Percentiles rank a stretch among this genome's conserved stretches.
Conservation (phyloP, 306 rosid species). For the Quercus aquifolioides region DNA sequence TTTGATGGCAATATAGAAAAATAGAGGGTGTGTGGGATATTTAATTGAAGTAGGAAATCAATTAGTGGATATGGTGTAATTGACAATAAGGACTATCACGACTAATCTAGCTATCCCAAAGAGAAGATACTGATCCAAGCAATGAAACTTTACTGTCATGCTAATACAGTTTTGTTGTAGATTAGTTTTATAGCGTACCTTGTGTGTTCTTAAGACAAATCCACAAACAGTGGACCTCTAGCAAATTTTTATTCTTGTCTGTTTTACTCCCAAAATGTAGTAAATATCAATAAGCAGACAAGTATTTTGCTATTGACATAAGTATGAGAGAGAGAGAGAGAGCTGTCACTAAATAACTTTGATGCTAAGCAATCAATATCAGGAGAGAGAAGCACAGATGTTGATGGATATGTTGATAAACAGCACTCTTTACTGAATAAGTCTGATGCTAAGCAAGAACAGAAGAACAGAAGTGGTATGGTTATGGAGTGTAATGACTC, state of each 20-base stretch:
- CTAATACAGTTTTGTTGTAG: neutral
- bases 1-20: neutral
- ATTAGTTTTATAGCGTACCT: neutral
- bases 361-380: no score
- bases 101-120: neutral
- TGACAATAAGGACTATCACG: neutral
- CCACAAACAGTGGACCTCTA: neutral
- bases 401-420: neutral
- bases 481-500: neutral
- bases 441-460: neutral
- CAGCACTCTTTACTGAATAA: neutral
- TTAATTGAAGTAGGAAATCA: neutral
- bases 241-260: neutral
- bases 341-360: no score
- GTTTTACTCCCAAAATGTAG: neutral
- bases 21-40: neutral
- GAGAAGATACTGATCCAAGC: neutral
- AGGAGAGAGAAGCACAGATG: neutral
- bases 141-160: neutral
- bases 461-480: neutral
- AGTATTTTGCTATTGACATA: neutral
- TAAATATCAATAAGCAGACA: neutral
- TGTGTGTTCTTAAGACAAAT: neutral
- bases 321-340: no score
- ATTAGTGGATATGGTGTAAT: neutral